These are phyloP conservation scores for Cordyceps farinosa DNA, from an alignment of 2,329 filamentous ascomycete species.

Conservation along the genomic window DNA sequence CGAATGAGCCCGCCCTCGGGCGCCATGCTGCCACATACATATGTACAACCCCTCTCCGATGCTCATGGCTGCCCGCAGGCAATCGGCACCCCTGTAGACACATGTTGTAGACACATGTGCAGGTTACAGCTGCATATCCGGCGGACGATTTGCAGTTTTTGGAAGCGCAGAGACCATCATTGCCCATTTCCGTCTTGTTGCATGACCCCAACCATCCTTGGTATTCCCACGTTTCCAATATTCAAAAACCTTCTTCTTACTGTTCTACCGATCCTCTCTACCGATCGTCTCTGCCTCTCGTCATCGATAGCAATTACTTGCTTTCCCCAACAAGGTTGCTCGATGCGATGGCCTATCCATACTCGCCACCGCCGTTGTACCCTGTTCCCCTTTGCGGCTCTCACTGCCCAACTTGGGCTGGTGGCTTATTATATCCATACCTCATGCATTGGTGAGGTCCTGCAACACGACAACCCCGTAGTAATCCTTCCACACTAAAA, in stretches of 20 bases:
- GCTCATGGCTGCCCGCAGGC: too few species aligned
- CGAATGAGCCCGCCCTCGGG: too few species aligned
- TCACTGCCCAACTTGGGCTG: not conserved
- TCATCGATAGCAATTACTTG: not conserved
- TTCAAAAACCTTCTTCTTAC: not conserved
- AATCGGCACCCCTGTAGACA: too few species aligned
- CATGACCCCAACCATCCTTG: not conserved
- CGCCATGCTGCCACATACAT: too few species aligned
- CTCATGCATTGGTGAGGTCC: not conserved
- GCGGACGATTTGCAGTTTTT: conserved; percentile 1
- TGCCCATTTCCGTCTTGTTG: not conserved
- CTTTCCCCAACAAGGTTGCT: not conserved
- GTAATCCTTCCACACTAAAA: not conserved
- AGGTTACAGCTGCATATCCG: not conserved
- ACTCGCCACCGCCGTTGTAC: not conserved
- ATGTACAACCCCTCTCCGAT: too few species aligned
- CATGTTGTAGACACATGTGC: not conserved
- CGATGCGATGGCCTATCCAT: not conserved
- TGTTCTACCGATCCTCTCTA: too few species aligned
- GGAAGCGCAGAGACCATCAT: not conserved
- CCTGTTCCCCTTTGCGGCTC: not conserved
- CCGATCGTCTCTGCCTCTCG: not conserved
- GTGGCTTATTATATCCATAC: not conserved
- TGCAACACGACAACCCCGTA: not conserved
- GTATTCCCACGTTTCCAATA: not conserved